Base-by-base conservation (phyloP, 805 yeast species). In the Clavispora phyllophila region DNA sequence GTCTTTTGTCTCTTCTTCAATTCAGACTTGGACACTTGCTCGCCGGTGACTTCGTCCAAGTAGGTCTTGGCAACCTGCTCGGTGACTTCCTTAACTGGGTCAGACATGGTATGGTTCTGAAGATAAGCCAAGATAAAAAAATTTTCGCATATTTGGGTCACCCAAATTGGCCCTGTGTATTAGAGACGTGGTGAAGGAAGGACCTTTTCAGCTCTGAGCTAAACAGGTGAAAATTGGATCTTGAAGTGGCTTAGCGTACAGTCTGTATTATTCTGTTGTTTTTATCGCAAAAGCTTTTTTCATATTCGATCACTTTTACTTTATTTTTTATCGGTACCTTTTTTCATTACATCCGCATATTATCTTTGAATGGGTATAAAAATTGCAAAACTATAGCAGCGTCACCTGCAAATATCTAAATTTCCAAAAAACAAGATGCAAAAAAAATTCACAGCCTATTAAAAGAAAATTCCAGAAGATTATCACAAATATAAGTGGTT, bases 21-120 rank as follows among this genome's bases (percentile, higher is more conserved):
- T 70, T 91, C 99, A 48, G 93, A 77, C 75, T 91, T 91, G 61
- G 98, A 93, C 37, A 91, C 96, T 69, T 81, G 86, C 71, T 91
- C 99, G 38, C 98, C 98, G 49, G 98, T 93, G 56, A 72, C 95
- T 46, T 89, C 96, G 65, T 91, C 99, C 54, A 91, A 74, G 66
- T 84, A 84, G 37, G 81, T 66, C 63, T 86, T 85, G 62, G 84
- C 84, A 45, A 85, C 81, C 51, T 75, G 80, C 58, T 89, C 96
- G 41, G 95, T 65, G 40, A 75, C 84, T 60, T 78, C 71, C 42
- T 79, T 75, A 44, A 80, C 82, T 44, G 74, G 77, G 54, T 67
- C 72, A 46, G 71, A 62, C 73, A 68, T 68, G 39, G 43, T 50
- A 39, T 33, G 23, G 42, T 43, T 36, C 18, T 33, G 33, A 20